A percentile compares a stretch with the other conserved stretches of the same genome.
phyloP scores from a whole-genome alignment of 148 eudicot genomes.

The Camellia japonica region DNA sequence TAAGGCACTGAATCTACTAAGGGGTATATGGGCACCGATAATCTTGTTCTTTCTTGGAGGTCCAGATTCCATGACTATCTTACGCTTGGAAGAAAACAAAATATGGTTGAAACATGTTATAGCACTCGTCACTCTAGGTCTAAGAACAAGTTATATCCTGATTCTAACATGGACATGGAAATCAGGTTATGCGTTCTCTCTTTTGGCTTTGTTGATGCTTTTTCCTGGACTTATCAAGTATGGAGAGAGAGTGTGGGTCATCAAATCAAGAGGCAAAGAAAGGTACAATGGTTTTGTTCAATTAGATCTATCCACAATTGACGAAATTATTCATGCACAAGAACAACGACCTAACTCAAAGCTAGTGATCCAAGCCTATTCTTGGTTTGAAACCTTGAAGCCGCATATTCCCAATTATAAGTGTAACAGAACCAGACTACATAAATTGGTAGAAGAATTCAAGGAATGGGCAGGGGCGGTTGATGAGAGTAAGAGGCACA shows the following conservation, averaged over 20 bases:
- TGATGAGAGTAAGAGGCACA: too few relatives aligned
- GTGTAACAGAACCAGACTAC: not conserved
- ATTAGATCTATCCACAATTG: not conserved
- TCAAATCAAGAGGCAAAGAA: not conserved
- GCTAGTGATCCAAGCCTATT: not conserved
- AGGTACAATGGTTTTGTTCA: not conserved
- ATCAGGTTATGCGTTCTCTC: not conserved
- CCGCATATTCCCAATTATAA: not conserved
- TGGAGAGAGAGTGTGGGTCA: not conserved
- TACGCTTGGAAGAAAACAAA: not conserved
- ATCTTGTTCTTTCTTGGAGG: conserved; percentile 11
- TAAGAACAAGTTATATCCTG: not conserved
- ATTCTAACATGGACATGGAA: not conserved
- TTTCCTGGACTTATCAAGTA: conserved; percentile 12
- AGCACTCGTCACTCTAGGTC: not conserved
- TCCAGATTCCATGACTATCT: not conserved
- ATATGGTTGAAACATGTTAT: conserved; percentile 8
- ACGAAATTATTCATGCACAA: not conserved
- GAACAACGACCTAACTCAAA: not conserved
- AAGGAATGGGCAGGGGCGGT: not conserved
- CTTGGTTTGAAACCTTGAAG: not conserved
- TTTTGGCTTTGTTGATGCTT: not conserved
- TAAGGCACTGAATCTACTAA: not conserved
- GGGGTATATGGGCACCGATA: conserved; percentile 14
- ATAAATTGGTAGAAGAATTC: not conserved